A percentile compares a stretch with the other conserved stretches of the same genome.
Evolutionary conservation across 192 early-diverging fungal genomes (phyloP).

Genomic region (Coemansia umbellata): DNA sequence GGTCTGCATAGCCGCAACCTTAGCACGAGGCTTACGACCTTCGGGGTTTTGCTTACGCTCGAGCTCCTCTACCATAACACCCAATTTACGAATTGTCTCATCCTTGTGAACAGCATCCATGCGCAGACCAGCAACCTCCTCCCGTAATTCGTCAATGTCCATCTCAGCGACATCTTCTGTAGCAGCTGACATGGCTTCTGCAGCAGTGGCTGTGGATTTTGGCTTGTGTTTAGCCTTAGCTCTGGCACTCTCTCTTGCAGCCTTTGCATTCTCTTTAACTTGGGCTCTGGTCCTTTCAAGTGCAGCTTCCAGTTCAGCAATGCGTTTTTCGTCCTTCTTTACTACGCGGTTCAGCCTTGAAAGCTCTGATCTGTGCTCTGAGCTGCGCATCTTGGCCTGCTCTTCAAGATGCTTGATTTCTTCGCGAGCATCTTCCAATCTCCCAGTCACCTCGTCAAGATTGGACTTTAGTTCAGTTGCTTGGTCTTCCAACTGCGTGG

Average conservation of each 20-base stretch:
- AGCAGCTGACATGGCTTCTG: conserved; percentile 37
- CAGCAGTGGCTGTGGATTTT: conserved; percentile 35
- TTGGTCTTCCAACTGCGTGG: conserved; percentile 45
- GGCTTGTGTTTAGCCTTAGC: conserved; percentile 21
- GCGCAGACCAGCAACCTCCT: conserved; percentile 29
- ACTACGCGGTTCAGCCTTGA: conserved; percentile 15
- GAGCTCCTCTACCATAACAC: conserved; percentile 38
- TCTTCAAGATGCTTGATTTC: conserved; percentile 27
- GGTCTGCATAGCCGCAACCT: conserved; percentile 20
- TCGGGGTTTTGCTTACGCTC: conserved; percentile 50
- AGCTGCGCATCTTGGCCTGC: conserved; percentile 17
- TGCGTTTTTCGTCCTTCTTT: conserved; percentile 30
- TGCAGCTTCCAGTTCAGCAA: conserved; percentile 21
- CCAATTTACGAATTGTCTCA: conserved; percentile 36
- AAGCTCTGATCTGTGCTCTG: conserved; percentile 24
- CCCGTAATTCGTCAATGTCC: conserved; percentile 35
- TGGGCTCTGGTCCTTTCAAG: conserved; percentile 20
- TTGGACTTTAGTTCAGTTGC: conserved; percentile 36
- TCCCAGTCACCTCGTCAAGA: conserved; percentile 10
- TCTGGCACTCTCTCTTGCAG: conserved; percentile 9
- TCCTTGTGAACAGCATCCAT: conserved; percentile 44
- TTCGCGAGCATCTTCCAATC: conserved; percentile 9
- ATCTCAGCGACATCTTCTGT: conserved; percentile 37
- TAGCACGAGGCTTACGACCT: conserved; percentile 30
- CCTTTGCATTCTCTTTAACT: conserved; percentile 12